Conservation (phyloP, 768 basidiomycete species). For the Trametes gibbosa region DNA sequence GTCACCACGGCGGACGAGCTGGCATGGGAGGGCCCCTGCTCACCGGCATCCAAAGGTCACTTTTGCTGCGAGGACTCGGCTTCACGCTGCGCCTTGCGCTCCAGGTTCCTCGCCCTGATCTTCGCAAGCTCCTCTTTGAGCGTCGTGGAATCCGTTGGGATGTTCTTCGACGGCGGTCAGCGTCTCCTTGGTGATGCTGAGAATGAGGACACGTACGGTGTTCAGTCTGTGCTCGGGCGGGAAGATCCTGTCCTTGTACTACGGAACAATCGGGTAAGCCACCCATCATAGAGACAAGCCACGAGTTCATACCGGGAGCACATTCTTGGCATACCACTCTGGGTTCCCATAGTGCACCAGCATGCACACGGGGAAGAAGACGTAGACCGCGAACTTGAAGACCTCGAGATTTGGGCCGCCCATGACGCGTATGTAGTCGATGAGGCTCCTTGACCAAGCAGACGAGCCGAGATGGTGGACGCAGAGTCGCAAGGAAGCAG, state of each 20-base stretch:
- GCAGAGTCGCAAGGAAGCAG: neutral
- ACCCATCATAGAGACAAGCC: neutral
- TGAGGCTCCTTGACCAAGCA: neutral
- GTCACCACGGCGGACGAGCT: neutral
- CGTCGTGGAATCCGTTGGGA: conserved; percentile 65
- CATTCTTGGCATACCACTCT: conserved; percentile 77
- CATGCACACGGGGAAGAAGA: conserved; percentile 79
- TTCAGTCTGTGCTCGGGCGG: conserved; percentile 57
- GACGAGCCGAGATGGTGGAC: neutral
- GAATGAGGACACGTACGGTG: conserved; percentile 37
- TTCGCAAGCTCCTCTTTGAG: conserved; percentile 69
- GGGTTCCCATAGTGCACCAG: conserved; percentile 87
- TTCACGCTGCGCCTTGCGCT: conserved; percentile 42
- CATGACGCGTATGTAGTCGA: conserved; percentile 37
- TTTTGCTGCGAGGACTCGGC: conserved; percentile 12
- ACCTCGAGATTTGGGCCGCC: conserved; percentile 82
- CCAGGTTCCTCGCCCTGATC: conserved; percentile 61
- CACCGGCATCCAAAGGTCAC: neutral
- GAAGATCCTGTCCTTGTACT: conserved; percentile 76
- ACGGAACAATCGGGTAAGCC: neutral
- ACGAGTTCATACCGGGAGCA: conserved; percentile 59
- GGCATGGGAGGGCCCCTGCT: neutral
- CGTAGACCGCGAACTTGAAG: conserved; percentile 86
- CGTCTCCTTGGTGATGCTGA: neutral
- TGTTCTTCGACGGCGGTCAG: conserved; percentile 36